A percentile compares a stretch with the other conserved stretches of the same genome.
Evolutionary conservation across 805 yeast genomes (phyloP).

Genomic region (Torulaspora indica): DNA sequence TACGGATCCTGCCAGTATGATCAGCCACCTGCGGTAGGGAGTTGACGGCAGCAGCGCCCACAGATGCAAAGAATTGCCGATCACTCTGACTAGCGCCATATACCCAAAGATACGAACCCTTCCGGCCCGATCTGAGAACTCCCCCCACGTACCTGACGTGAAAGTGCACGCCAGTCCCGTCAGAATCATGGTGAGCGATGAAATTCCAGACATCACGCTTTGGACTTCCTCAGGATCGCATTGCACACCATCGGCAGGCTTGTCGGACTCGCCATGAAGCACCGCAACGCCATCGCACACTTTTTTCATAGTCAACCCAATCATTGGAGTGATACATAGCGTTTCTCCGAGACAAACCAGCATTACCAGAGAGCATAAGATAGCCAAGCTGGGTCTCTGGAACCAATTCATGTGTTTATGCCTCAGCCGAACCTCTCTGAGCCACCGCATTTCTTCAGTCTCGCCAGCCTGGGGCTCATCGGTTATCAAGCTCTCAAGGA

Average conservation of each 20-base stretch:
- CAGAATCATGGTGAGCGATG: constrained; percentile 41
- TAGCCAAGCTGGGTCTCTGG: constrained; percentile 51
- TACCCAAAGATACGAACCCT: constrained; percentile 47
- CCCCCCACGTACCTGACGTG: constrained; percentile 60
- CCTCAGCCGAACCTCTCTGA: constrained; percentile 44
- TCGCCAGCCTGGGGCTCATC: constrained; percentile 12
- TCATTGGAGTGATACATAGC: constrained; percentile 39
- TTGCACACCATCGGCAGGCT: neutral
- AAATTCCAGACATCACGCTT: constrained; percentile 44
- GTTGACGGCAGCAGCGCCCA: constrained; percentile 35
- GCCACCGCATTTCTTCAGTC: constrained; percentile 36
- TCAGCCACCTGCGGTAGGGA: constrained; percentile 37
- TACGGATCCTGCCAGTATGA: constrained; percentile 44
- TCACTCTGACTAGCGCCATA: constrained; percentile 26
- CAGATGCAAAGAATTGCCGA: constrained; percentile 22
- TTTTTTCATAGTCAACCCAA: constrained; percentile 37
- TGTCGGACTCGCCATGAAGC: constrained; percentile 15
- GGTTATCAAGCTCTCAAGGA: constrained; percentile 13
- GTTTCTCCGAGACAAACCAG: constrained; percentile 42
- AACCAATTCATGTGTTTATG: constrained; percentile 49
- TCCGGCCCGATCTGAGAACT: constrained; percentile 60
- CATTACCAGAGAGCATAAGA: constrained; percentile 44
- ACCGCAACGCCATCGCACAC: constrained; percentile 40
- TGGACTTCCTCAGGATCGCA: constrained; percentile 44
- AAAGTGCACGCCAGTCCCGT: constrained; percentile 45